Evolutionary conservation across 495 filamentous ascomycete species (phyloP).

Genomic region (Aspergillus nanangensis): DNA sequence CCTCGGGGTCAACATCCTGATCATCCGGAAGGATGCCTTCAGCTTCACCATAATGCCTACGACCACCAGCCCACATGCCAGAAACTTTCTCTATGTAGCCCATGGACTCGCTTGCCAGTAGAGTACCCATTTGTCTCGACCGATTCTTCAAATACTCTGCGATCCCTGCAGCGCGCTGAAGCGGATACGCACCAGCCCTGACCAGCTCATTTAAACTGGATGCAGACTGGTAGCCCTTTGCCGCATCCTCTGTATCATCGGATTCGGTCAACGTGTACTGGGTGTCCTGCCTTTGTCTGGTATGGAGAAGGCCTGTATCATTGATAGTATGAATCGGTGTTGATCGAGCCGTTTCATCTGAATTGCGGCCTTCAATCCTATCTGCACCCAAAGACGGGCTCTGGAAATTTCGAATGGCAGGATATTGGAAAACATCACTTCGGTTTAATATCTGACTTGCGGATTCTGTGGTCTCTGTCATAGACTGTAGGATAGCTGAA

Average conservation of each 20-base stretch:
- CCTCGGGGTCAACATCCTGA: slow-evolving; percentile 58
- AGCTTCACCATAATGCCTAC: slow-evolving; percentile 79
- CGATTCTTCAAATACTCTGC: slow-evolving; percentile 77
- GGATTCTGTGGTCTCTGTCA: slow-evolving; percentile 69
- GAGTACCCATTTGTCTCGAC: slow-evolving; percentile 74
- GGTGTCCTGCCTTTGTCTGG: slow-evolving; percentile 6
- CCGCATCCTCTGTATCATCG: slow-evolving; percentile 18
- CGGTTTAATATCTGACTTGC: slow-evolving; percentile 85
- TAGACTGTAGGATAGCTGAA: slow-evolving; percentile 62
- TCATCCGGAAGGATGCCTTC: slow-evolving; percentile 63
- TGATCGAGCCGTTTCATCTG: slow-evolving; percentile 40
- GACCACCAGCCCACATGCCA: slow-evolving; percentile 92
- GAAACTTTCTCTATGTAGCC: slow-evolving; percentile 96
- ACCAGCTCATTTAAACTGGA: slow-evolving; percentile 67
- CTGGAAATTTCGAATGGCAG: slow-evolving; percentile 55
- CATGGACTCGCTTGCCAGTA: slow-evolving; percentile 92
- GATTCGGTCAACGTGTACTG: slow-evolving; percentile 16
- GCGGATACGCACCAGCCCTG: slow-evolving; percentile 70
- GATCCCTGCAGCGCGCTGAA: slow-evolving; percentile 81
- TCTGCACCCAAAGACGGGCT: slow-evolving; percentile 22
- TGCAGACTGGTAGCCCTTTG: slow-evolving; percentile 33
- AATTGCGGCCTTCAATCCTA: slow-evolving; percentile 27
- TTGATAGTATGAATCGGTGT: slow-evolving; percentile 14
- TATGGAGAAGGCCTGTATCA: slow-evolving; percentile 3
- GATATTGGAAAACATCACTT: slow-evolving; percentile 87